Evolutionary conservation across 139 green algal species (phyloP).

Genomic region (Chlamydomonas schloesseri): DNA sequence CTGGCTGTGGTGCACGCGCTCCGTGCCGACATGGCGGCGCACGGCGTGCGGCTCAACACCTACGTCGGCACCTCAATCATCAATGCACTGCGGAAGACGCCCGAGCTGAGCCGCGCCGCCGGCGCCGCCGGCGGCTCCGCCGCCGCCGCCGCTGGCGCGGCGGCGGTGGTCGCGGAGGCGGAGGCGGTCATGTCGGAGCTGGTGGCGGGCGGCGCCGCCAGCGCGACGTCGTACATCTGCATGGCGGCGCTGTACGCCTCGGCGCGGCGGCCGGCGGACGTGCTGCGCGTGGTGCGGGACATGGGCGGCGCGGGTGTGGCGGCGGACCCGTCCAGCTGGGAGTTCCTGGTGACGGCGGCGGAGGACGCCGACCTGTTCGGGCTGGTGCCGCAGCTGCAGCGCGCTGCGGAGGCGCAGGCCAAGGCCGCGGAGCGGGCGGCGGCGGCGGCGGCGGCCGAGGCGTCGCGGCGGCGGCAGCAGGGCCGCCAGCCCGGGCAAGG

Average conservation of each 20-base stretch:
- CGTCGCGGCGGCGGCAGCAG: background rate
- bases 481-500: too few relatives aligned
- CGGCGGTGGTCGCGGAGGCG: background rate
- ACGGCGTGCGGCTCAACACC: constrained; percentile 41
- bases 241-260: constrained; percentile 32
- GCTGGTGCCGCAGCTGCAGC: constrained; percentile 9
- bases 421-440: too few relatives aligned
- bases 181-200: constrained; percentile 23
- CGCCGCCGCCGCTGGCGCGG: background rate
- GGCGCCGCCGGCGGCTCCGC: background rate
- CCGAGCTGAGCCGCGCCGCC: constrained; percentile 19
- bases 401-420: background rate
- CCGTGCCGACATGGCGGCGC: constrained; percentile 22
- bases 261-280: constrained; percentile 55
- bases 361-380: constrained; percentile 2
- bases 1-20: constrained; percentile 42
- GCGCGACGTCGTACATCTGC: background rate
- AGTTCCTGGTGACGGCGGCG: background rate
- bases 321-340: background rate
- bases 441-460: background rate
- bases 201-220: background rate
- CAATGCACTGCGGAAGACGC: constrained; percentile 56
- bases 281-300: background rate
- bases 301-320: background rate
- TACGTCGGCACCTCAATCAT: constrained; percentile 58